Base-by-base conservation (phyloP, 306 rosid genomes). In the Quillaja saponaria region DNA sequence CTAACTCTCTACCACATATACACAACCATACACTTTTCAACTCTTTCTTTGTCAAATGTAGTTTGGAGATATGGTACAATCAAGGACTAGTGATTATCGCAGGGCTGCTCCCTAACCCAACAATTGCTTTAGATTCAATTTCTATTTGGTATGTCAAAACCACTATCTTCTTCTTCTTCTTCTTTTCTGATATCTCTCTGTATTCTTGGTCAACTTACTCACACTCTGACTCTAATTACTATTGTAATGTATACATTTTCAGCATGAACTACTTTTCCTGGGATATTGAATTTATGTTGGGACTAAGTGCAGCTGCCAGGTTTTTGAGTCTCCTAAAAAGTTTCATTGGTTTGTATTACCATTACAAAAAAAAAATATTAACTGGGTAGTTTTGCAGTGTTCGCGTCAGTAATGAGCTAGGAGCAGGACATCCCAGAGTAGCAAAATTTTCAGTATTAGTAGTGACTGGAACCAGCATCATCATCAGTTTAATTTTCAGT, bases 1-100 rank as follows among this genome's bases (percentile, higher is more conserved):
- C 39, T 7, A 8, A 7, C 9, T 8, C 18, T 50, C 18, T 18
- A 12, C 34, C 42, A 13, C 15, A 56, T 58, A 3, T 4, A 39
- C 44, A 39, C 2, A 39, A 39, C 1, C 44, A 39, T 2, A 39
- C 13, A 8, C 2, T 2, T 39, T 39, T 8, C 10, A 39, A 3
- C 17, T 16, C 2, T 37, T 21, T 38, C 19, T 10, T n/a, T 9
- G 8, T 20, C 3, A 0, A 13, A 18, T 75, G 78, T 52, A 79
- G 88, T 71, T 84, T 89, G 87, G 95, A 89, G 87, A 82, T 83
- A 81, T 89, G 96, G 90, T 89, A 86, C 75, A 77, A 13, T 67
- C 96, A 84, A 20, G 88, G 87, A 50, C 83, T 89, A n/a, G 87
- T 85, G 35, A 84, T 83, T 39, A 74, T 89, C 75, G 85, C 95